phyloP scores from a whole-genome alignment of 106 monocot genomes.

The Phalaenopsis equestris region DNA sequence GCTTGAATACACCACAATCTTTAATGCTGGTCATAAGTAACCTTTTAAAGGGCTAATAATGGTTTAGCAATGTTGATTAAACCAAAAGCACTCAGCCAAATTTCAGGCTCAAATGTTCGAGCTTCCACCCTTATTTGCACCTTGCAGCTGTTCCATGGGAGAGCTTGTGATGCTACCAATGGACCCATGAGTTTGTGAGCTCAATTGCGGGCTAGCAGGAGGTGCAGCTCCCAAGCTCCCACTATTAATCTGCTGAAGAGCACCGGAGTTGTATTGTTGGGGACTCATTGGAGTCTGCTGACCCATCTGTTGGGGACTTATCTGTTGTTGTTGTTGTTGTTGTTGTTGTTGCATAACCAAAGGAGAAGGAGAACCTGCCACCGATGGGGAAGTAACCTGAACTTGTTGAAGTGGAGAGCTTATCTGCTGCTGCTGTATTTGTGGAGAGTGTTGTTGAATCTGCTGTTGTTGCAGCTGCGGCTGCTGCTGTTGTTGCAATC shows the following conservation, averaged over 20 bases:
- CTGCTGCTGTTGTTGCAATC: slow-evolving; percentile 27
- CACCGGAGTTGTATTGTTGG: slow-evolving; percentile 56
- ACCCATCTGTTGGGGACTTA: slow-evolving; percentile 37
- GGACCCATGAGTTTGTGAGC: slow-evolving; percentile 85
- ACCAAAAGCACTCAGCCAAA: too few species aligned
- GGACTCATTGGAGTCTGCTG: slow-evolving; percentile 63
- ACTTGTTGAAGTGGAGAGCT: slow-evolving; percentile 50
- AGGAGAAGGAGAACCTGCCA: slow-evolving; percentile 29
- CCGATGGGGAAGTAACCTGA: slow-evolving; percentile 43
- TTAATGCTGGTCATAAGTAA: too few species aligned
- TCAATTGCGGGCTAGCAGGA: slow-evolving; percentile 81
- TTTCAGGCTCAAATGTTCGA: too few species aligned
- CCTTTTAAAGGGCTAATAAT: too few species aligned
- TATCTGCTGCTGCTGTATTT: slow-evolving; percentile 28
- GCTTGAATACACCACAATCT: too few species aligned
- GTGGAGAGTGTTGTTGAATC: slow-evolving; percentile 21
- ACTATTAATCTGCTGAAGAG: slow-evolving; percentile 52
- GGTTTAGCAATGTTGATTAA: too few species aligned
- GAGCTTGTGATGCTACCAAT: slow-evolving; percentile 85
- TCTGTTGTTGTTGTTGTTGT: slow-evolving; percentile 39
- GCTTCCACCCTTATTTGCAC: slow-evolving; percentile 42
- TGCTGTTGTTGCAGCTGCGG: slow-evolving; percentile 31
- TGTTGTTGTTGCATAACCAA: slow-evolving; percentile 17
- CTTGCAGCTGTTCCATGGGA: slow-evolving; percentile 89
- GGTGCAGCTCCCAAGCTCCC: slow-evolving; percentile 25